phyloP scores from a whole-genome alignment of 2,329 filamentous ascomycete genomes.

The Nigrograna mackinnonii region DNA sequence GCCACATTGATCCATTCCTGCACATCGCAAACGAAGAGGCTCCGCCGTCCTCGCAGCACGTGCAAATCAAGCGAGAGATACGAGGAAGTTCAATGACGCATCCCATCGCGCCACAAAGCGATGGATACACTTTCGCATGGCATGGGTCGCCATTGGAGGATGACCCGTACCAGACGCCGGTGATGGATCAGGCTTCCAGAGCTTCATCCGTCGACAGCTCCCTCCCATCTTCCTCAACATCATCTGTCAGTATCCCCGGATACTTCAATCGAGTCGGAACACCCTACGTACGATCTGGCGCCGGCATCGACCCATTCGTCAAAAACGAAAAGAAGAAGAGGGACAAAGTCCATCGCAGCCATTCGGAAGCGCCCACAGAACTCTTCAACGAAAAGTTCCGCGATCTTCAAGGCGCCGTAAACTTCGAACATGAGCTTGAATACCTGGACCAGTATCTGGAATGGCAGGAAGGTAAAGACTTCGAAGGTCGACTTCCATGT shows the following conservation, averaged over 20 bases:
- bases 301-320: slow-evolving; percentile 17
- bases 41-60: too few relatives aligned
- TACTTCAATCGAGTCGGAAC: slow-evolving; percentile 22
- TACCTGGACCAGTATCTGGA: slow-evolving; percentile 16
- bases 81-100: background rate
- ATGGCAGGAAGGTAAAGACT: slow-evolving; percentile 12
- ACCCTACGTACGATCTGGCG: slow-evolving; percentile 19
- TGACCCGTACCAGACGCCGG: too few relatives aligned
- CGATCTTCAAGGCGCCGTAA: slow-evolving; percentile 17
- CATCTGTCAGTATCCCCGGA: slow-evolving; percentile 1
- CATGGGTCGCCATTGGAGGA: too few relatives aligned
- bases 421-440: slow-evolving; percentile 28
- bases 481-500: slow-evolving; percentile 18
- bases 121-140: too few relatives aligned
- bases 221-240: slow-evolving; percentile 2
- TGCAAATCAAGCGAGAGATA: too few relatives aligned
- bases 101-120: too few relatives aligned
- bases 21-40: too few relatives aligned
- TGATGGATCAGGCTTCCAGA: too few relatives aligned
- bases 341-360: slow-evolving; percentile 14
- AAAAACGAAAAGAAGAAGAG: slow-evolving; percentile 7
- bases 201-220: too few relatives aligned
- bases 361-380: slow-evolving; percentile 15
- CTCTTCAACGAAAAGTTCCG: slow-evolving; percentile 20
- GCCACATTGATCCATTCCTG: too few relatives aligned